Evolutionary conservation across 106 monocot species (phyloP).

Genomic region (Narthecium ossifragum): DNA sequence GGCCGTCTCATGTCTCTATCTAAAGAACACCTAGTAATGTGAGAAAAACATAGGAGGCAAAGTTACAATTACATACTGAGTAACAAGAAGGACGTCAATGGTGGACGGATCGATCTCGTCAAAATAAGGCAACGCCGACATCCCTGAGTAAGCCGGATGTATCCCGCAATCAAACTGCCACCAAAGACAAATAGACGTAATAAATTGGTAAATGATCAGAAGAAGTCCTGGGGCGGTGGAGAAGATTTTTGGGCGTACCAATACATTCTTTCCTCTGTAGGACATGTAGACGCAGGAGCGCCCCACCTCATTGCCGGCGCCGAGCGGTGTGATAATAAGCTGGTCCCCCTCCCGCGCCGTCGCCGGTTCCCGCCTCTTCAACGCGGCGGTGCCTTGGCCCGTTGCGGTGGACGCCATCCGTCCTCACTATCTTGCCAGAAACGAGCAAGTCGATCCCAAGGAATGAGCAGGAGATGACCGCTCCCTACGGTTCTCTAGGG

Average conservation of each 20-base stretch:
- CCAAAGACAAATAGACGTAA: background rate
- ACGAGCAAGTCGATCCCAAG: too few relatives aligned
- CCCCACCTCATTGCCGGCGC: constrained; percentile 94
- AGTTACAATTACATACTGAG: constrained; percentile 46
- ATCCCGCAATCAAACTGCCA: constrained; percentile 93
- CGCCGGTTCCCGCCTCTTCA: constrained; percentile 47
- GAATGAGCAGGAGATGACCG: too few relatives aligned
- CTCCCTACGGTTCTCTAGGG: too few relatives aligned
- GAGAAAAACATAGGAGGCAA: background rate
- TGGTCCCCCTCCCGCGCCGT: constrained; percentile 68
- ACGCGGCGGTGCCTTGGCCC: constrained; percentile 4
- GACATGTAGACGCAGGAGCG: constrained; percentile 95
- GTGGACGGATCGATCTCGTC: constrained; percentile 95
- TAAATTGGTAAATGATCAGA: background rate
- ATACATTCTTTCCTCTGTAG: constrained; percentile 73
- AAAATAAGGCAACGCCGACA: constrained; percentile 93
- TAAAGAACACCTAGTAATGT: too few relatives aligned
- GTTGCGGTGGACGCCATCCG: constrained; percentile 40
- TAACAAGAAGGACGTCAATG: constrained; percentile 94
- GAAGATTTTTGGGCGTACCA: too few relatives aligned
- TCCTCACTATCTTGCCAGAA: background rate
- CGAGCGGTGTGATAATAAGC: constrained; percentile 75
- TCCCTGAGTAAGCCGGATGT: constrained; percentile 87
- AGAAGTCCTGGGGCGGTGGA: background rate
- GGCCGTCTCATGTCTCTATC: too few relatives aligned